Percentiles rank a stretch among this genome's conserved stretches.
phyloP scores from a whole-genome alignment of 1,284 basidiomycete genomes.

The Cutaneotrichosporon sp. region DNA sequence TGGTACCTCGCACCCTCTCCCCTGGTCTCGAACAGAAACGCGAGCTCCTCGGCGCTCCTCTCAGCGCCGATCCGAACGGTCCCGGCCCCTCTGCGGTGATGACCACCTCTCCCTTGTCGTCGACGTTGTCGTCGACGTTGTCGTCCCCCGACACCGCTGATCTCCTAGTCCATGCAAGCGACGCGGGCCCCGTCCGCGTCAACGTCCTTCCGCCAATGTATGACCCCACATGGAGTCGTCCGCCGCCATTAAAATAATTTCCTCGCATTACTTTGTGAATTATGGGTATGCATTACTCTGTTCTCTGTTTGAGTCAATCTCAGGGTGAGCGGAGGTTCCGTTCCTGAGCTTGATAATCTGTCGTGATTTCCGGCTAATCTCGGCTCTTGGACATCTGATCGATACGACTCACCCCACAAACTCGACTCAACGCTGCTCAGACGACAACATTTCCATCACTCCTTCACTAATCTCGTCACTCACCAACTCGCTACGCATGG shows the following conservation, averaged over 20 bases:
- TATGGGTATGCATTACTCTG: too few species aligned
- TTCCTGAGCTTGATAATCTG: not conserved
- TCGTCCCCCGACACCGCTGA: not conserved
- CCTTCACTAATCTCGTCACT: not conserved
- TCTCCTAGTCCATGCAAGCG: not conserved
- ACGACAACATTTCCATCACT: not conserved
- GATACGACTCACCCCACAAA: not conserved
- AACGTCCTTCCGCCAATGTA: conserved; percentile 5
- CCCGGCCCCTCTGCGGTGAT: too few species aligned
- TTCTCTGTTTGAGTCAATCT: too few species aligned
- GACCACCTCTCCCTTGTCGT: too few species aligned
- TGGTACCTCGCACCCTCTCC: not conserved
- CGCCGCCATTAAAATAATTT: not conserved
- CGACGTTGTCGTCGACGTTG: too few species aligned
- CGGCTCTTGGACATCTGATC: not conserved
- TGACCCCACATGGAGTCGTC: not conserved
- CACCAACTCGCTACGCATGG: not conserved
- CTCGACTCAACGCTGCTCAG: not conserved
- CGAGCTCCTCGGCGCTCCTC: too few species aligned
- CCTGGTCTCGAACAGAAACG: too few species aligned
- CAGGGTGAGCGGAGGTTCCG: not conserved
- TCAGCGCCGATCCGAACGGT: too few species aligned
- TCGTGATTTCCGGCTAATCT: not conserved
- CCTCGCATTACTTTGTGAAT: too few species aligned
- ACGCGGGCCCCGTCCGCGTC: not conserved